Conservation (phyloP, 495 filamentous ascomycete species). For the Aspergillus leporis region DNA sequence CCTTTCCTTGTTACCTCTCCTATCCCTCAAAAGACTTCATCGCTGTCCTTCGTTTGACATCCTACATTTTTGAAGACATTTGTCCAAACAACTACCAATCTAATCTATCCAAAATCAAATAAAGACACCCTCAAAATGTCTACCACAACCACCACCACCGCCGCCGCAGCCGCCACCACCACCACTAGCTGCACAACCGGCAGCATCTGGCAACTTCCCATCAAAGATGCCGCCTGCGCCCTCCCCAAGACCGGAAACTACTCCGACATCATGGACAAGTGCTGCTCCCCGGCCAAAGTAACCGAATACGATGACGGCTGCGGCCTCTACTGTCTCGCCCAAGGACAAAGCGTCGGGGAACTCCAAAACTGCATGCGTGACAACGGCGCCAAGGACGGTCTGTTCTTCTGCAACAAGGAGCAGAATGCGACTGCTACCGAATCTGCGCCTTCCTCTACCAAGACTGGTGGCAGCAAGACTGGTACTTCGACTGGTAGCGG, state of each 20-base stretch:
- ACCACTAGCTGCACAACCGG: conserved; percentile 28
- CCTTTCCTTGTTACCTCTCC: background rate
- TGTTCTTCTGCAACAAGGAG: conserved; percentile 42
- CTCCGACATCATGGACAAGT: conserved; percentile 41
- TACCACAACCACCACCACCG: conserved; percentile 23
- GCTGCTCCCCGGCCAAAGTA: conserved; percentile 46
- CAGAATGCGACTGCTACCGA: conserved; percentile 44
- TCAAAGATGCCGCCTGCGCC: conserved; percentile 46
- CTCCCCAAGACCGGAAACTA: conserved; percentile 35
- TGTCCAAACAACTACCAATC: background rate
- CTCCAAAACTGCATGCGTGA: conserved; percentile 38
- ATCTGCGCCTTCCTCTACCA: conserved; percentile 21
- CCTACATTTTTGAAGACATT: background rate
- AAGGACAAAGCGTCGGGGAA: conserved; percentile 37
- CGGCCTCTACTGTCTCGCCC: conserved; percentile 52
- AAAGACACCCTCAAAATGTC: conserved; percentile 17
- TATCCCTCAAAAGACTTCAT: background rate
- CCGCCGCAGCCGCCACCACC: conserved; percentile 22
- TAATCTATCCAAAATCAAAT: background rate
- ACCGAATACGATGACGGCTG: conserved; percentile 47
- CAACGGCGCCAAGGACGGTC: conserved; percentile 29
- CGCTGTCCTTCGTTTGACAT: background rate
- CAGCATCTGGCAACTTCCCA: conserved; percentile 41
- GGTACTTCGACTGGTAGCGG: conserved; percentile 6
- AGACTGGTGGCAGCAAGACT: conserved; percentile 21